phyloP scores from a whole-genome alignment of 768 basidiomycete species.

The Kwoniella sp. region DNA sequence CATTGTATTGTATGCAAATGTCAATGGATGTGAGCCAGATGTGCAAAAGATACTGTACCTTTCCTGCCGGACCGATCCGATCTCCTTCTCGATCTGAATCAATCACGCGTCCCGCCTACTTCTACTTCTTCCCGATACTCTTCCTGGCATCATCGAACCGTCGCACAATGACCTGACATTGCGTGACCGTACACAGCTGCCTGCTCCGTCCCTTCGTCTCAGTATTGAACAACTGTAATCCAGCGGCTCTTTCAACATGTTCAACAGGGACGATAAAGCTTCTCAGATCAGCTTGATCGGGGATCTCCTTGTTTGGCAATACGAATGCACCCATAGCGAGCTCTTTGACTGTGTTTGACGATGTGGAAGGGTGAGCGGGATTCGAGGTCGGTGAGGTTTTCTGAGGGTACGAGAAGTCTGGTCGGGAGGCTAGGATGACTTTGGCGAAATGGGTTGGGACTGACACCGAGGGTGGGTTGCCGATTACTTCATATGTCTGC shows the following conservation, averaged over 20 bases:
- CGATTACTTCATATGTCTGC: slow-evolving; percentile 93
- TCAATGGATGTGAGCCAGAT: no score
- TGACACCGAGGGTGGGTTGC: slow-evolving; percentile 80
- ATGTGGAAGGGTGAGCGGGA: slow-evolving; percentile 30
- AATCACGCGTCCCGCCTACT: no score
- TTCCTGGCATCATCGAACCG: slow-evolving; percentile 90
- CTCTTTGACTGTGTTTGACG: slow-evolving; percentile 63
- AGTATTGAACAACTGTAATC: slow-evolving; percentile 44
- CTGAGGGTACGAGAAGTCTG: slow-evolving; percentile 65
- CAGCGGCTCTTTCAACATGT: slow-evolving; percentile 81
- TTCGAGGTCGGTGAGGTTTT: slow-evolving; percentile 58
- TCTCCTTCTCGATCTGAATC: no score
- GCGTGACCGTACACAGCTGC: slow-evolving; percentile 83
- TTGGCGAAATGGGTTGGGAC: slow-evolving; percentile 99
- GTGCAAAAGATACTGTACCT: no score
- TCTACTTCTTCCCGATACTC: slow-evolving; percentile 24
- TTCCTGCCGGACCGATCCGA: no score
- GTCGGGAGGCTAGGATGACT: slow-evolving; percentile 78
- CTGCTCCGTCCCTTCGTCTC: slow-evolving; percentile 52
- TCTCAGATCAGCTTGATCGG: slow-evolving; percentile 77
- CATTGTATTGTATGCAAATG: no score
- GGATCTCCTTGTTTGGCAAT: slow-evolving; percentile 88
- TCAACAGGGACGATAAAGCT: slow-evolving; percentile 85
- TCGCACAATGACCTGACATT: slow-evolving; percentile 84
- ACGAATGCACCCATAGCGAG: slow-evolving; percentile 91